phyloP scores from a whole-genome alignment of 2,329 filamentous ascomycete genomes.

The Trichophyton equinum region DNA sequence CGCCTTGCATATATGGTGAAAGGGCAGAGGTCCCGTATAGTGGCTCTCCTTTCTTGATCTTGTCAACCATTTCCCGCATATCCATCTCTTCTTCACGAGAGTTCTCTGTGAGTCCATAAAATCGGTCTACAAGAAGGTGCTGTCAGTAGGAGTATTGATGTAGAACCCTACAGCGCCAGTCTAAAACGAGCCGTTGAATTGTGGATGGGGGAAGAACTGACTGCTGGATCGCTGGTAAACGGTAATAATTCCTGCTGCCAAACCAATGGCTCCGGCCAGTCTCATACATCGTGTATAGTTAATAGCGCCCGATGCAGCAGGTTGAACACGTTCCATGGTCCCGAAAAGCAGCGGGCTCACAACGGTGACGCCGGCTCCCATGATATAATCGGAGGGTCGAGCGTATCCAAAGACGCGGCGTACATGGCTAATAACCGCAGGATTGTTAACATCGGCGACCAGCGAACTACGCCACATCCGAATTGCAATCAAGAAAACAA shows the following conservation, averaged over 20 bases:
- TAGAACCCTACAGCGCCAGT: background rate
- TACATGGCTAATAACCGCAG: constrained; percentile 55
- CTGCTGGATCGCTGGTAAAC: constrained; percentile 73
- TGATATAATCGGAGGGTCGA: constrained; percentile 67
- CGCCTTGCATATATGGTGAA: constrained; percentile 82
- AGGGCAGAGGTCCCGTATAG: constrained; percentile 72
- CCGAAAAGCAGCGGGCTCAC: constrained; percentile 62
- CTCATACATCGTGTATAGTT: constrained; percentile 77
- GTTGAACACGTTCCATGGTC: constrained; percentile 70
- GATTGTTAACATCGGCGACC: background rate
- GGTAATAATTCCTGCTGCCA: constrained; percentile 67
- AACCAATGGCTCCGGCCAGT: constrained; percentile 57
- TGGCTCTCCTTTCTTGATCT: constrained; percentile 83
- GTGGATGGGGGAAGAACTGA: constrained; percentile 39
- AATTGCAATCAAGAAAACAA: no score
- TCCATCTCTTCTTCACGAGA: constrained; percentile 84
- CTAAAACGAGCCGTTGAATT: background rate
- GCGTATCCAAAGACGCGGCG: constrained; percentile 82
- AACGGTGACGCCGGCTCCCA: constrained; percentile 56
- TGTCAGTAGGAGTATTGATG: background rate
- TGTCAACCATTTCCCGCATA: constrained; percentile 95
- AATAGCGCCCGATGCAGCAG: constrained; percentile 70
- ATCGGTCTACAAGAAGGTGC: constrained; percentile 53
- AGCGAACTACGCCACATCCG: background rate
- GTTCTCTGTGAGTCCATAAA: constrained; percentile 93